Evolutionary conservation across 257 asterid species (phyloP).

Genomic region (Linaria vulgaris): DNA sequence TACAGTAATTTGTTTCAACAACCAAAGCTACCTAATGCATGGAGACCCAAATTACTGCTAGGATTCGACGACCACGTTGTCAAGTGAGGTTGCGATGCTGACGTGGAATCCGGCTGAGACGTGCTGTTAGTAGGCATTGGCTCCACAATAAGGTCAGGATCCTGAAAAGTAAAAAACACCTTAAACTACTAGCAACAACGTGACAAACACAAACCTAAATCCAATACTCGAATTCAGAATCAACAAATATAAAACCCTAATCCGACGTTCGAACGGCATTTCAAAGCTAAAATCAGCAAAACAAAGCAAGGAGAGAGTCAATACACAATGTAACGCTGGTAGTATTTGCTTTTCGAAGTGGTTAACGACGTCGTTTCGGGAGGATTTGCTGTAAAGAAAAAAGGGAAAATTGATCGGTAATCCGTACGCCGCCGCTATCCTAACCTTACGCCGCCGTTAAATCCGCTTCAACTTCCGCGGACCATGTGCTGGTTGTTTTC

Average conservation of each 20-base stretch:
- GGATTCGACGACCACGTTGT: conserved; percentile 50
- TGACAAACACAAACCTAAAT: no score
- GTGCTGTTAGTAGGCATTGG: conserved; percentile 40
- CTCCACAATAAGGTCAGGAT: conserved; percentile 76
- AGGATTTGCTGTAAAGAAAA: conserved; percentile 78
- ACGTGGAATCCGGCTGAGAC: conserved; percentile 57
- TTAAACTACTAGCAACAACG: no score
- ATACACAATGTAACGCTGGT: conserved; percentile 87
- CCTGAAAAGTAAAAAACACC: conserved; percentile 40
- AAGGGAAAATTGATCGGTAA: conserved; percentile 91
- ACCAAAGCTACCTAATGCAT: conserved; percentile 46
- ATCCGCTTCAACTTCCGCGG: conserved; percentile 76
- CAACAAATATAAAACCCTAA: no score
- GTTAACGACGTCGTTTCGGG: conserved; percentile 73
- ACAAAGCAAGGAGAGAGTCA: not conserved
- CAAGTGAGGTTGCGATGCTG: conserved; percentile 48
- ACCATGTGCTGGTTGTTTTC: conserved; percentile 59
- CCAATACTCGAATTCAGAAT: no score
- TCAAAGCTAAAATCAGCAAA: not conserved
- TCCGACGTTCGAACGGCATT: no score
- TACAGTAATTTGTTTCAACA: no score
- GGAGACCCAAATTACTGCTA: conserved; percentile 47
- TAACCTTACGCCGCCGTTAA: conserved; percentile 82
- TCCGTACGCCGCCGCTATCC: conserved; percentile 83
- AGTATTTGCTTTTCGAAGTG: conserved; percentile 95